A percentile compares a stretch with the other conserved stretches of the same genome.
Evolutionary conservation across 2,329 filamentous ascomycete species (phyloP).

Genomic region (Talaromyces sp.): DNA sequence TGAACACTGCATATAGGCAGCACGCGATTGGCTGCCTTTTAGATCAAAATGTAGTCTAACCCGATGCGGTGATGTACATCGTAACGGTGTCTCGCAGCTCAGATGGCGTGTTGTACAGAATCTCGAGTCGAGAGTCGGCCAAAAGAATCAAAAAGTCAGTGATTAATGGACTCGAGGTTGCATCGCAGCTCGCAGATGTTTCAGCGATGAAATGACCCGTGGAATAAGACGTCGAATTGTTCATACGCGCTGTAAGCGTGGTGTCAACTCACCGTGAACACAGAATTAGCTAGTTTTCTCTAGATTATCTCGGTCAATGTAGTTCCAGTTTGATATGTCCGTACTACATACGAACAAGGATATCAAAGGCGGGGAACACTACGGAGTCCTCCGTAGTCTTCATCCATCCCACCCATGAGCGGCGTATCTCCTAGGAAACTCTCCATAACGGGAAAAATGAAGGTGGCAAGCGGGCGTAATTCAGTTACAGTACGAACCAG

Average conservation of each 20-base stretch:
- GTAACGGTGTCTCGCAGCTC: neutral
- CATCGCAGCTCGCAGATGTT: neutral
- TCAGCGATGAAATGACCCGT: neutral
- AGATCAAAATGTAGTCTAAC: neutral
- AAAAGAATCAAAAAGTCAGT: neutral
- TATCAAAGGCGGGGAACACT: slow-evolving; percentile 7
- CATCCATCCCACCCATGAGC: neutral
- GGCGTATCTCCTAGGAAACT: neutral
- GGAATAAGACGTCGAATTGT: neutral
- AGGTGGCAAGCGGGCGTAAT: neutral
- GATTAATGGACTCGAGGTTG: neutral
- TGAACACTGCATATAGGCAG: neutral
- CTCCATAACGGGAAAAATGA: neutral
- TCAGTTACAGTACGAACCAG: neutral
- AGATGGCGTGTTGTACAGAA: neutral
- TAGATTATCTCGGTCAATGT: neutral
- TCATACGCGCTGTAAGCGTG: slow-evolving; percentile 2
- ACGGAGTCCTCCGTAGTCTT: neutral
- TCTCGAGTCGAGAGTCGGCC: neutral
- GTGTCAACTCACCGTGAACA: slow-evolving; percentile 1
- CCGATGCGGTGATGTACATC: neutral
- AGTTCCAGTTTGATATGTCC: neutral
- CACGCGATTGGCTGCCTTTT: neutral
- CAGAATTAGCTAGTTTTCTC: slow-evolving; percentile 1
- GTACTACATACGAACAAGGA: neutral